Percentiles rank a stretch among this genome's conserved stretches.
These are phyloP conservation scores for Bauhinia variegata DNA, from an alignment of 306 rosid species.

Conservation along the genomic window DNA sequence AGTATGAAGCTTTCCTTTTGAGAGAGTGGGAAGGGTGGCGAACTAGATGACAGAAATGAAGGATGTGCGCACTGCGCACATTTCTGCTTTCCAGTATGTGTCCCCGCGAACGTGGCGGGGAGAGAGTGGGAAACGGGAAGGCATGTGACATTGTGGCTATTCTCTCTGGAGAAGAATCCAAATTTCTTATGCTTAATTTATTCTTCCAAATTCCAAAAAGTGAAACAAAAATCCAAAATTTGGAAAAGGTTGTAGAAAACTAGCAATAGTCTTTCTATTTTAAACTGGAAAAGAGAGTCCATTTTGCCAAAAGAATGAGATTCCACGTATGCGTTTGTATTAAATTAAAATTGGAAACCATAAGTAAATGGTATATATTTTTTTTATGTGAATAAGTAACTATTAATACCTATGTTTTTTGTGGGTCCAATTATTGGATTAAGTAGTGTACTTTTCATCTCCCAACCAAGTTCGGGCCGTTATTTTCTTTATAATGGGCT, in stretches of 20 bases:
- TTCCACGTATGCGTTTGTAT: background rate
- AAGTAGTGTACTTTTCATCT: too few species aligned
- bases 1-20: constrained; percentile 27
- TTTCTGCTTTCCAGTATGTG: constrained; percentile 39
- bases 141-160: constrained; percentile 36
- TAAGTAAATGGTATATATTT: too few species aligned
- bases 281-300: background rate
- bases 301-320: constrained; percentile 5
- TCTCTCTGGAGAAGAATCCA: background rate
- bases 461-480: too few species aligned
- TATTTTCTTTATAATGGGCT: too few species aligned
- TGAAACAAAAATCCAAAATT: background rate
- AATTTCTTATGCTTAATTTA: background rate
- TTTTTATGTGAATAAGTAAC: too few species aligned
- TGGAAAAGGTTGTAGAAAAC: constrained; percentile 8
- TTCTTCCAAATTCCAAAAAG: constrained; percentile 38
- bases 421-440: too few species aligned
- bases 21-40: constrained; percentile 2
- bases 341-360: too few species aligned
- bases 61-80: constrained; percentile 51
- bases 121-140: constrained; percentile 36
- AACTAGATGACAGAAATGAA: background rate
- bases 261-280: too few species aligned
- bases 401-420: too few species aligned
- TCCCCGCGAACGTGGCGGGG: constrained; percentile 42